Conservation (phyloP, 208 protist species). For the Trypanosoma caninum region DNA sequence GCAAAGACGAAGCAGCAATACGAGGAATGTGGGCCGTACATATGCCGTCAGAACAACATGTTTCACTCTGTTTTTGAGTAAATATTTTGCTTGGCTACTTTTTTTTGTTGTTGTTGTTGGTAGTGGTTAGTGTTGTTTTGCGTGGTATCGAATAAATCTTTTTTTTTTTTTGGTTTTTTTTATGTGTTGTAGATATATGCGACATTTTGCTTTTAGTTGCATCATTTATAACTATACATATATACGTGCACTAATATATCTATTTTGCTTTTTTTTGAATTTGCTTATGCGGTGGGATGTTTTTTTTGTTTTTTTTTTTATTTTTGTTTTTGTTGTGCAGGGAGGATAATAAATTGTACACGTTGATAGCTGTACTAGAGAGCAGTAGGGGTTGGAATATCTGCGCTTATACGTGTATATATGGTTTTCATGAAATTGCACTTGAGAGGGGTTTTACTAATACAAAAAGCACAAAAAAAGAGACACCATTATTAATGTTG, state of each 20-base stretch:
- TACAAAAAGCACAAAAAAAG: too few species aligned
- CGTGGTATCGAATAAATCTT: not conserved
- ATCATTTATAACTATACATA: not conserved
- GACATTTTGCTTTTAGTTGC: not conserved
- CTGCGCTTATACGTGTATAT: conserved; percentile 11
- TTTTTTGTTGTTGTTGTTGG: not conserved
- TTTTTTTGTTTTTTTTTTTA: conserved; percentile 9
- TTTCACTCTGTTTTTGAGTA: conserved; percentile 35
- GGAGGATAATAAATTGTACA: too few species aligned
- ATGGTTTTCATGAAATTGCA: too few species aligned
- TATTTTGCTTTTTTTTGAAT: not conserved
- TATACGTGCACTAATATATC: not conserved
- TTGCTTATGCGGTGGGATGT: not conserved
- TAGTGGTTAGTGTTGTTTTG: not conserved
- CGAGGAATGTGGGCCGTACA: conserved; percentile 96
- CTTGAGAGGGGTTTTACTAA: too few species aligned
- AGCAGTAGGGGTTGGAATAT: not conserved
- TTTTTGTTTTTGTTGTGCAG: conserved; percentile 9
- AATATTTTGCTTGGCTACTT: not conserved
- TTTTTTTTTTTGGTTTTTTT: not conserved
- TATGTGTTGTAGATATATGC: not conserved
- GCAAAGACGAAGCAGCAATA: conserved; percentile 96
- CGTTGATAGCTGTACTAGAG: too few species aligned
- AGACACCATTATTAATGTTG: not conserved
- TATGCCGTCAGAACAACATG: conserved; percentile 69